Conservation (phyloP, 2,329 filamentous ascomycete genomes). For the Beauveria rudraprayagi region DNA sequence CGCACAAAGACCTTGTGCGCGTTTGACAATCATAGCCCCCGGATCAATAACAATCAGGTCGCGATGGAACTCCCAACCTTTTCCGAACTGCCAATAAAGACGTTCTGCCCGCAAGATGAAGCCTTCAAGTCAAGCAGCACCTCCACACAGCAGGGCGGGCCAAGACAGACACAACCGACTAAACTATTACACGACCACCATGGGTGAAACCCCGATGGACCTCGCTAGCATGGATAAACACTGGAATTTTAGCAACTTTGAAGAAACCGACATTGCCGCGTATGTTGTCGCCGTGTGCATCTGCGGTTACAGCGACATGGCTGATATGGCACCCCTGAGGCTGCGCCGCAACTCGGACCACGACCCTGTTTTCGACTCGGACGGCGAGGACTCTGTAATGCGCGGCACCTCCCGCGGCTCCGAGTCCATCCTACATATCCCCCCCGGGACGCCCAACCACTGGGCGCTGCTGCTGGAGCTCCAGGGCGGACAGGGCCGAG, state of each 20-base stretch:
- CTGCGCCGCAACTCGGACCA: neutral
- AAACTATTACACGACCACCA: neutral
- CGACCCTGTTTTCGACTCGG: neutral
- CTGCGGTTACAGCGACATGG: neutral
- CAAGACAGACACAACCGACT: neutral
- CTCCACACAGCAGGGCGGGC: no score
- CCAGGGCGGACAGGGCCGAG: neutral
- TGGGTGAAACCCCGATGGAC: neutral
- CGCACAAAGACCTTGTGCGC: no score
- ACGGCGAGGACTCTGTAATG: neutral
- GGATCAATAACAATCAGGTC: no score
- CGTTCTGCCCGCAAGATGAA: no score
- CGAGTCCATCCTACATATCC: neutral
- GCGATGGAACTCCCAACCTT: no score
- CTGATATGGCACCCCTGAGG: neutral
- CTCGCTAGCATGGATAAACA: neutral
- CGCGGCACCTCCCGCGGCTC: neutral
- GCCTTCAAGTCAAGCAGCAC: no score
- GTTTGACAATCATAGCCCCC: no score
- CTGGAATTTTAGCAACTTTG: constrained; percentile 1
- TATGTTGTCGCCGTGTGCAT: neutral
- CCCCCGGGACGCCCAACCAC: neutral
- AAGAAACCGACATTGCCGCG: neutral
- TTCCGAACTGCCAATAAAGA: no score
- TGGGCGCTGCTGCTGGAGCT: constrained; percentile 3